Evolutionary conservation across 352 stramenopile genomes (phyloP), one percentile per base, ranked within the genome.

Genomic region (Pythium sp.): DNA sequence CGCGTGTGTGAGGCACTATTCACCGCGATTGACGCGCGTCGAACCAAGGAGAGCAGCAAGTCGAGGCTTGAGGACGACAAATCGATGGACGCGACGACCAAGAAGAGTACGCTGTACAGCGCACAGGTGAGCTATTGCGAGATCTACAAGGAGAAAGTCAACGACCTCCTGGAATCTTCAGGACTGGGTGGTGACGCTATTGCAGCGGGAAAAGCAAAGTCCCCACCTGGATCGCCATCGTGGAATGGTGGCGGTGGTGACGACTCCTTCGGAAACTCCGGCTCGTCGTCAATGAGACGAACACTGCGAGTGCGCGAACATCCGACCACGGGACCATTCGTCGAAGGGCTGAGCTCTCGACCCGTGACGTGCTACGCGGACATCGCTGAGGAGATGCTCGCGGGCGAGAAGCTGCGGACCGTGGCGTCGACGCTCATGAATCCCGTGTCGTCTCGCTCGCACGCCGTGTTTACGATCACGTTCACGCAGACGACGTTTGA

Each of bases 361-460:
- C 78, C 86, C 0, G 90, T 97, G 26, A 77, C 74, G 1, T 93
- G 80, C 34, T 96, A 96, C 61, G 82, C 85, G 0, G 88, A 96
- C 56, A 93, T 94, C 38, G 75, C 77, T 0, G 82, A 91, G 32
- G 86, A 93, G 58, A 87, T 94, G 73, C 62, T 92, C 0, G 79
- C 84, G 11, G 97, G 97, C 7, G 97, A 99, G 67, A 98, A 98
- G 66, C 92, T 99, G 38, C 73, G 97, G 12, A 98, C 91, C 2
- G 94, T 98, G 6, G 97, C 93, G 0, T 87, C 92, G 11, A 99
- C 97, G 20, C 79, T 98, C 2, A 99, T 99, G 97, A 99, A 99
- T 80, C 69, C 92, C 1, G 92, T 94, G 2, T 98, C 93, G 0
- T 98, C 93, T 18, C 90, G 97, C 6, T 99, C 95, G 12, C 97